phyloP scores from a whole-genome alignment of 1,139 yeast species.

The Pichia sp. region DNA sequence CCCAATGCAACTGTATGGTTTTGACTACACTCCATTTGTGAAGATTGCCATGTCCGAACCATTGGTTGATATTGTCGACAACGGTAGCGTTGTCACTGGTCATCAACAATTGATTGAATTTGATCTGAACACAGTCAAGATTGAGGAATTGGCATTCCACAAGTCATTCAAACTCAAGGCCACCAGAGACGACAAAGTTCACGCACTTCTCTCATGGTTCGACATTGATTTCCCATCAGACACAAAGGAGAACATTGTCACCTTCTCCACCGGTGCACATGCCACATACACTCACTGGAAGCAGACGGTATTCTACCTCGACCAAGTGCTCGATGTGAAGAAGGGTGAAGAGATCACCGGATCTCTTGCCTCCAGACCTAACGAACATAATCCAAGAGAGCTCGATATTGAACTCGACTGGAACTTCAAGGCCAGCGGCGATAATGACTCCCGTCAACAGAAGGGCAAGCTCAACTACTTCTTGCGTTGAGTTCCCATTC shows the following conservation, averaged over 20 bases:
- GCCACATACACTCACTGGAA: constrained; percentile 90
- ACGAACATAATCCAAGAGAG: constrained; percentile 73
- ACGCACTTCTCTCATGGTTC: constrained; percentile 91
- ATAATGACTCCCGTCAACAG: constrained; percentile 43
- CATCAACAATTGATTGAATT: constrained; percentile 67
- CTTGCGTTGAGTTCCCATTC: constrained; percentile 39
- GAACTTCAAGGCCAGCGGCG: constrained; percentile 52
- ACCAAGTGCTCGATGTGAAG: constrained; percentile 71
- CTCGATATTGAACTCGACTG: constrained; percentile 60
- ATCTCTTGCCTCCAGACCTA: constrained; percentile 68
- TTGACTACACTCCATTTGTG: constrained; percentile 73
- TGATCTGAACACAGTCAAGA: constrained; percentile 82
- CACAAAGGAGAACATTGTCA: constrained; percentile 35
- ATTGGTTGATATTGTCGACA: constrained; percentile 86
- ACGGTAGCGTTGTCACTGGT: constrained; percentile 65
- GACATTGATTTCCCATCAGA: constrained; percentile 75
- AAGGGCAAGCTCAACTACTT: constrained; percentile 56
- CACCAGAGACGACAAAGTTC: constrained; percentile 72
- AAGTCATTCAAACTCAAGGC: constrained; percentile 63
- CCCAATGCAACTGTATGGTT: constrained; percentile 64
- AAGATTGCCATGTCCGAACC: constrained; percentile 80
- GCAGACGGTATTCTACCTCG: constrained; percentile 90
- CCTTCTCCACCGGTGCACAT: constrained; percentile 76
- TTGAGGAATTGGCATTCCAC: constrained; percentile 74
- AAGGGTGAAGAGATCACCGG: constrained; percentile 75